A percentile compares a stretch with the other conserved stretches of the same genome.
Conservation (phyloP, 768 basidiomycete species). For the Asterophora parasitica region DNA sequence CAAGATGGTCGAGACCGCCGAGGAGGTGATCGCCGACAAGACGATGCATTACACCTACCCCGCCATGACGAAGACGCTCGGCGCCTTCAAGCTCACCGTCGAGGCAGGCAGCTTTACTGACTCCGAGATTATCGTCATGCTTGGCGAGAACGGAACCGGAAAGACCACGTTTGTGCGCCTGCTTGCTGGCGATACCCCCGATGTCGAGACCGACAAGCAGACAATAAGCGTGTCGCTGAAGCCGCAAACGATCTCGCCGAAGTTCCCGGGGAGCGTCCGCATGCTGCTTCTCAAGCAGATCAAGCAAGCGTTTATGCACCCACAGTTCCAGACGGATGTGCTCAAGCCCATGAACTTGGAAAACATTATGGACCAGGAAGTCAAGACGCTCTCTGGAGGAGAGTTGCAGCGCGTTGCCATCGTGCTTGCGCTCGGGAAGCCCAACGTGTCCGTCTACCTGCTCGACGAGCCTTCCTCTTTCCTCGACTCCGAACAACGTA, state of each 20-base stretch:
- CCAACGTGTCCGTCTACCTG: constrained; percentile 83
- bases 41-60: constrained; percentile 91
- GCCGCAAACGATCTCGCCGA: constrained; percentile 97
- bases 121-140: constrained; percentile 98
- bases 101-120: constrained; percentile 92
- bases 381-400: constrained; percentile 97
- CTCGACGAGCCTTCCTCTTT: constrained; percentile 92
- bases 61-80: constrained; percentile 94
- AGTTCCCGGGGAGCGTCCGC: constrained; percentile 95
- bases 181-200: constrained; percentile 89
- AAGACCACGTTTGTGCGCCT: constrained; percentile 98
- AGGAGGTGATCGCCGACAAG: constrained; percentile 83
- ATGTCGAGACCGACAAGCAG: constrained; percentile 78
- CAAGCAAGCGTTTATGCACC: constrained; percentile 95
- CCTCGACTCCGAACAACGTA: constrained; percentile 99
- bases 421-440: constrained; percentile 80
- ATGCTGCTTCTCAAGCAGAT: constrained; percentile 93
- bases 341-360: constrained; percentile 97
- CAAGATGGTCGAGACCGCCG: constrained; percentile 96
- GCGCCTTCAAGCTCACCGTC: constrained; percentile 92
- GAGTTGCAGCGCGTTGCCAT: constrained; percentile 98
- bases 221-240: constrained; percentile 88
- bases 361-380: constrained; percentile 94
- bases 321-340: constrained; percentile 99
- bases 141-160: constrained; percentile 98